A percentile compares a stretch with the other conserved stretches of the same genome.
These are phyloP conservation scores for Fonsecaea pedrosoi DNA, from an alignment of 2,329 filamentous ascomycete genomes.

Conservation along the genomic window DNA sequence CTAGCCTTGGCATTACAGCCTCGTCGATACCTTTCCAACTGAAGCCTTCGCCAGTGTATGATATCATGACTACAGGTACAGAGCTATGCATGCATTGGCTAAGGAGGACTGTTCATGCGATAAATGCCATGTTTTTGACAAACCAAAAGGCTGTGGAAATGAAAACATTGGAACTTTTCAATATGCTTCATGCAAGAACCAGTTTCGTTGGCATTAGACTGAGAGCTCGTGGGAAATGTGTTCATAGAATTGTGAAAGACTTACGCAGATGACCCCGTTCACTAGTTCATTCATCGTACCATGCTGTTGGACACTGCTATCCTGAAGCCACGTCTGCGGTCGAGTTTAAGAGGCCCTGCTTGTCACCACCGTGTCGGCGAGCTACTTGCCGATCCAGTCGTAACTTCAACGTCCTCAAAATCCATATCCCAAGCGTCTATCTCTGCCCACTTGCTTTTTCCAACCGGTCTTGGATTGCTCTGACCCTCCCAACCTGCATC, in stretches of 20 bases:
- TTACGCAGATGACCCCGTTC: neutral
- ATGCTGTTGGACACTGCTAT: neutral
- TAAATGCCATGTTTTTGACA: neutral
- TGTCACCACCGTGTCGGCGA: conserved; percentile 28
- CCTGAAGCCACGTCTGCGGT: neutral
- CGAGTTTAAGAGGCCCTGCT: neutral
- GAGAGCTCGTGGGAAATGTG: neutral
- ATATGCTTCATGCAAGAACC: neutral
- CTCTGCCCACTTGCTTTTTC: conserved; percentile 38
- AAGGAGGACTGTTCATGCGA: neutral
- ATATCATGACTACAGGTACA: neutral
- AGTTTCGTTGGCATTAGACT: neutral
- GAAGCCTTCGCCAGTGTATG: no score
- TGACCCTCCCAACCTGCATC: neutral
- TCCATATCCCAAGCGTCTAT: conserved; percentile 41
- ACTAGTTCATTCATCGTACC: neutral
- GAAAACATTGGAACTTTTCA: neutral
- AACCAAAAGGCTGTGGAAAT: neutral
- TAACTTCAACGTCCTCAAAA: conserved; percentile 39
- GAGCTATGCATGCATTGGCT: neutral
- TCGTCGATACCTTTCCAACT: neutral
- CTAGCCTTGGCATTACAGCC: neutral
- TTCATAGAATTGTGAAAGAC: neutral
- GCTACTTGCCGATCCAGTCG: conserved; percentile 30
- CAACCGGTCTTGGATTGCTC: neutral